Evolutionary conservation across 208 protist species (phyloP), one percentile per base, ranked within the genome.

Genomic region (Vickermania ingenoplastis): DNA sequence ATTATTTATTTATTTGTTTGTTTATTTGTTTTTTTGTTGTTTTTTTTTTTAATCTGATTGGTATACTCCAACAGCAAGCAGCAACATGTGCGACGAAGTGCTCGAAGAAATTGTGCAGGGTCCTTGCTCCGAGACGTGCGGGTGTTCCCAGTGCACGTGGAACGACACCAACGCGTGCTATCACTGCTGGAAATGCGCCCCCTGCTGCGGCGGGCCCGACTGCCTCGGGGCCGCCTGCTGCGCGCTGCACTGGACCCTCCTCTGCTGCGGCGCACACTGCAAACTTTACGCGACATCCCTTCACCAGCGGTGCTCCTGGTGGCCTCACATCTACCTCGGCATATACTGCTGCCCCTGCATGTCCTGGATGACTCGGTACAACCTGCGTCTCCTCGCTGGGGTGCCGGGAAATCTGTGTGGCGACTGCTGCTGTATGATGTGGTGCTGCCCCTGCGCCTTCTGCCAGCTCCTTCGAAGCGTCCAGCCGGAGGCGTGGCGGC

Each of bases 141-240:
- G 36, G 36, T 45, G 36, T 17, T 45, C 36, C 11, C 36, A 45
- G 36, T 45, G 36, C 36, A 45, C 36, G 17, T 45, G 36, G 36
- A 45, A 45, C 17, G 36, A 73, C 36, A 75, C 73, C 17, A 45
- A 45, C 36, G 36, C 36, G 54, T 77, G 81, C 65, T 86, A 81
- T 71, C 73, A 79, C 59, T 75, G 63, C 65, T 85, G 78, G 78
- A 73, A 77, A 65, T 49, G 75, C 29, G 60, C 68, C 53, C 75
- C 78, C 50, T 89, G 78, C 71, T 85, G 78, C 54, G 75, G 75
- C 48, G 67, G 60, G 13, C 82, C 78, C 4, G 75, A 89, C 51
- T n/a, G 55, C 21, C 45, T 61, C 48, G 65, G 66, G 25, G 68
- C 69, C 41, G 3, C 77, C 14, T 69, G 57, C 59, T 87, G 76